Evolutionary conservation across 805 yeast species (phyloP).

Genomic region (Candida jianshihensis): DNA sequence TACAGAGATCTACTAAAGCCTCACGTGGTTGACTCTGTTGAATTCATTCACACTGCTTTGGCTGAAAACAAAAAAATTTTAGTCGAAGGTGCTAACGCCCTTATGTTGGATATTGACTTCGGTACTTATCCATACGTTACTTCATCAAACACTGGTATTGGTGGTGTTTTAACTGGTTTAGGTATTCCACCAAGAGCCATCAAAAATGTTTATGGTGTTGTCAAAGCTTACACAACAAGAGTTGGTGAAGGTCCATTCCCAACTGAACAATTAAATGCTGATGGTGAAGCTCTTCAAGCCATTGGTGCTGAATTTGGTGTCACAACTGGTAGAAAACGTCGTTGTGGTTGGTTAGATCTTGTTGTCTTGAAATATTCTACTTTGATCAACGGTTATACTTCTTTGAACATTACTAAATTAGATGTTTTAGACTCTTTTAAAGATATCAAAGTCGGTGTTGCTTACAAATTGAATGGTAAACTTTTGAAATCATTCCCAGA

Average conservation of each 20-base stretch:
- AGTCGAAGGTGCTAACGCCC: conserved; percentile 97
- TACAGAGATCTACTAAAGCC: conserved; percentile 75
- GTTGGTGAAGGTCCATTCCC: conserved; percentile 99
- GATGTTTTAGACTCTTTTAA: conserved; percentile 90
- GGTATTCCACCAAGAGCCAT: conserved; percentile 91
- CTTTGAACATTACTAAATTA: conserved; percentile 88
- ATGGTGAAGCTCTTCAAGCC: conserved; percentile 79
- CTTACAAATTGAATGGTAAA: conserved; percentile 76
- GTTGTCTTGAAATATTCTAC: conserved; percentile 91
- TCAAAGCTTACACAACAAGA: conserved; percentile 96
- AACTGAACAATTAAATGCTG: conserved; percentile 85
- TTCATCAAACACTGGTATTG: conserved; percentile 91
- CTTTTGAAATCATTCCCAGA: conserved; percentile 81
- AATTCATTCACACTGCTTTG: conserved; percentile 74
- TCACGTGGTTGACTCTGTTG: conserved; percentile 88
- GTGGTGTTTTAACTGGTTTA: conserved; percentile 95
- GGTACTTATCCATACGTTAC: conserved; percentile 98
- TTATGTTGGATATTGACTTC: conserved; percentile 94
- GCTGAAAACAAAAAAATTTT: conserved; percentile 75
- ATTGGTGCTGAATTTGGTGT: conserved; percentile 97
- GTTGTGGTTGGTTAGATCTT: conserved; percentile 98
- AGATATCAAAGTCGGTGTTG: conserved; percentile 82
- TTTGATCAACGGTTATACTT: conserved; percentile 90
- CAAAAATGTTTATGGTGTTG: conserved; percentile 85
- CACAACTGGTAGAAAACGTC: conserved; percentile 97